A percentile compares a stretch with the other conserved stretches of the same genome.
These are phyloP conservation scores for Kalmanozyma brasiliensis DNA, from an alignment of 1,284 basidiomycete genomes.

Conservation along the genomic window DNA sequence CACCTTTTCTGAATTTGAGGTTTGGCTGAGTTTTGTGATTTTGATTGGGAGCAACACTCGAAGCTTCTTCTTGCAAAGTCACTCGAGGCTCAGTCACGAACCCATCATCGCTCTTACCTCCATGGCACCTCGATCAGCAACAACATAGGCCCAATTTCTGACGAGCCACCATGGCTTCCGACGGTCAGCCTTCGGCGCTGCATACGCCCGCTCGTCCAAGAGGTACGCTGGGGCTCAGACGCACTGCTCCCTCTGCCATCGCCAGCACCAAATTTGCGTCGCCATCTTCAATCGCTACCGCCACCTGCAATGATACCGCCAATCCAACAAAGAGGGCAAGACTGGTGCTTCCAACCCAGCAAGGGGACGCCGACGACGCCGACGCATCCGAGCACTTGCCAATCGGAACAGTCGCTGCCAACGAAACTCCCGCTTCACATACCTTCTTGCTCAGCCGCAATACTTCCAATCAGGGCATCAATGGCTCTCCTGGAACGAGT, in stretches of 20 bases:
- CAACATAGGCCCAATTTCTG: background rate
- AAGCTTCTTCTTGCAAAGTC: background rate
- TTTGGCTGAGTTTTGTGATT: constrained; percentile 14
- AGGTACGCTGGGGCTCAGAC: constrained; percentile 34
- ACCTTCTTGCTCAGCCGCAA: constrained; percentile 33
- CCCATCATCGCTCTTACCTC: constrained; percentile 3
- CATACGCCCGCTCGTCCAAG: constrained; percentile 23
- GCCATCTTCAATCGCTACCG: background rate
- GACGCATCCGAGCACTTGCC: background rate
- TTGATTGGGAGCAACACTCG: background rate
- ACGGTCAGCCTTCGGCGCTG: constrained; percentile 7
- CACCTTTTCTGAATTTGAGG: constrained; percentile 7
- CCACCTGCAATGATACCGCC: background rate
- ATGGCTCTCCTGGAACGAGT: background rate
- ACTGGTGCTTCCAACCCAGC: constrained; percentile 38
- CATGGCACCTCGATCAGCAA: constrained; percentile 2
- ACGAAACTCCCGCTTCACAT: constrained; percentile 27
- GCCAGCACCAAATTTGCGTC: constrained; percentile 14
- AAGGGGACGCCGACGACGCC: constrained; percentile 9
- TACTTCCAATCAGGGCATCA: constrained; percentile 6
- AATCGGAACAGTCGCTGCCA: background rate
- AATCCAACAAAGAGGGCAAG: constrained; percentile 28
- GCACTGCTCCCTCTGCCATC: constrained; percentile 10
- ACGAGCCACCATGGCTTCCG: constrained; percentile 10
- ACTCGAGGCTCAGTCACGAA: background rate